Base-by-base conservation (phyloP, 345 rosid species). In the Erodium maritimum region DNA sequence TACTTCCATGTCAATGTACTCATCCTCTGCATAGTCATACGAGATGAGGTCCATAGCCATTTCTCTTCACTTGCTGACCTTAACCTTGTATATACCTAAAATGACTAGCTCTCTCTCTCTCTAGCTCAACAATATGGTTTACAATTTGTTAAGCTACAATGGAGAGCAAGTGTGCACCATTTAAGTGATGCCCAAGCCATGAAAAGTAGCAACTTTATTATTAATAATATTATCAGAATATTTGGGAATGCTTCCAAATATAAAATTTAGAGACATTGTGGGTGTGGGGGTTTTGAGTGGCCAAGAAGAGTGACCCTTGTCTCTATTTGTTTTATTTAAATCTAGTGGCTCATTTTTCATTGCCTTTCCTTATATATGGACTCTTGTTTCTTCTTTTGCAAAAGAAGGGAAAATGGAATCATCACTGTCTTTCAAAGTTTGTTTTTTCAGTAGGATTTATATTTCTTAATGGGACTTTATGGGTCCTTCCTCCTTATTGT, bases 1-100 rank as follows among this genome's bases (percentile, higher is more conserved):
- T 55, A 90, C 58, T 53, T 94, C 97, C 77, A 94, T 78, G 24
- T 83, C 83, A 33, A 94, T 85, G 79, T 65, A 94, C 50, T 80
- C 96, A 53, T 86, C 96, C 54, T 87, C 89, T 20, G 69, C 75
- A 65, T 78, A 61, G 5, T 84, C 96, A 68, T 63, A 64, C 25
- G 71, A 60, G 11, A 64, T 61, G 56, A 74, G 61, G 61, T 70
- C 73, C 69, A 65, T 60, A 21, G 81, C 83, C 95, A 85, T 85
- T 68, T 42, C 17, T 42, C 5, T 29, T 3, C n/a, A n/a, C n/a
- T n/a, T n/a, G n/a, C n/a, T n/a, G n/a, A n/a, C n/a, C n/a, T n/a
- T n/a, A n/a, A n/a, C n/a, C n/a, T n/a, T n/a, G n/a, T n/a, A n/a
- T n/a, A 29, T 11, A 29, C 8, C 50, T 68, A 62, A 19, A 55